phyloP scores from a whole-genome alignment of 202 grass and related monocot genomes.

The Panicum virgatum region DNA sequence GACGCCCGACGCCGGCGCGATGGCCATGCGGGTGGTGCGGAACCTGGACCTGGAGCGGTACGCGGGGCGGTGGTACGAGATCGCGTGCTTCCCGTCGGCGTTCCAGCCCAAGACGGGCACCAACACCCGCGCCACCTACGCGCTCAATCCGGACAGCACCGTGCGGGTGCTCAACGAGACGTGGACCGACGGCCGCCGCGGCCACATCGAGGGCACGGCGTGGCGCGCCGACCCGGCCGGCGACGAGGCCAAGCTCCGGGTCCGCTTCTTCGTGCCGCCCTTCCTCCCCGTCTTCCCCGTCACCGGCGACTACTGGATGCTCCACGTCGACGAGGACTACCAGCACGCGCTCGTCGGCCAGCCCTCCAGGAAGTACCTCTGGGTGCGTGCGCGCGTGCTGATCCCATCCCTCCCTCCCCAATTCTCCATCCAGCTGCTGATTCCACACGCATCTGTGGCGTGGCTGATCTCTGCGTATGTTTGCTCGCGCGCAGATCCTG shows the following conservation, averaged over 20 bases:
- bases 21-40: conserved; percentile 57
- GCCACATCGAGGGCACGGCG: conserved; percentile 72
- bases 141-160: conserved; percentile 52
- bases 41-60: conserved; percentile 69
- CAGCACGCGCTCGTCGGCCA: conserved; percentile 79
- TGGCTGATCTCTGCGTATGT: background rate
- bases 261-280: conserved; percentile 87
- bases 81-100: conserved; percentile 61
- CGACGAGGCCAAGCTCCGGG: conserved; percentile 92
- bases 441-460: background rate
- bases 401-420: too few relatives aligned
- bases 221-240: conserved; percentile 58
- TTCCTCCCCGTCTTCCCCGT: conserved; percentile 90
- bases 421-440: background rate
- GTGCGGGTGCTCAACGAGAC: conserved; percentile 89
- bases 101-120: conserved; percentile 76
- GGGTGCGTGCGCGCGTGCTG: too few relatives aligned
- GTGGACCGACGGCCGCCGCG: conserved; percentile 66
- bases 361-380: conserved; percentile 76
- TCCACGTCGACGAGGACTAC: conserved; percentile 68
- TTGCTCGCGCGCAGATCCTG: conserved; percentile 53
- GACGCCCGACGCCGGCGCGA: background rate
- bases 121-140: conserved; percentile 79
- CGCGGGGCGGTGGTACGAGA: conserved; percentile 93
- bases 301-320: conserved; percentile 86